Conservation (phyloP, 331 rosid species). For the Erythrophleum ivorense region DNA sequence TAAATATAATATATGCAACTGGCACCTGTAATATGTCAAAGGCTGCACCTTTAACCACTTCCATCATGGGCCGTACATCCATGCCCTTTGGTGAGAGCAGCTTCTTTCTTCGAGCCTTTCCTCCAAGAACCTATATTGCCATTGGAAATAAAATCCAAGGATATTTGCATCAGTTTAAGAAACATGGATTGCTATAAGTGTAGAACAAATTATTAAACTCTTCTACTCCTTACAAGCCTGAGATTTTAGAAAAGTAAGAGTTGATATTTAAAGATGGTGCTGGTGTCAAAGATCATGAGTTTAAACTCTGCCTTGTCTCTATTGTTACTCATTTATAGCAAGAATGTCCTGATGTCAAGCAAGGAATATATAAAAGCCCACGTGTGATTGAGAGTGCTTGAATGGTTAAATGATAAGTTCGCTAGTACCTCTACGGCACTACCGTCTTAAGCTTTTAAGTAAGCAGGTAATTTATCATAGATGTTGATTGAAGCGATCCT, state of each 20-base stretch:
- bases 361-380: constrained; percentile 24
- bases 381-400: not conserved
- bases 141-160: constrained; percentile 13
- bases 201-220: constrained; percentile 12
- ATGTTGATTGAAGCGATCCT: constrained; percentile 20
- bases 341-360: not conserved
- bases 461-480: constrained; percentile 10
- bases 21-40: constrained; percentile 90
- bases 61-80: constrained; percentile 99
- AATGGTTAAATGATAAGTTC: not conserved
- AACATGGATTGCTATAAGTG: not conserved
- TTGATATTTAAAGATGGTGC: not conserved
- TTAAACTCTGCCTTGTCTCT: constrained; percentile 8
- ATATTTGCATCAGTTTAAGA: constrained; percentile 17
- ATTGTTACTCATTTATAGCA: constrained; percentile 1
- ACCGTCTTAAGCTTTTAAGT: not conserved
- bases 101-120: constrained; percentile 87
- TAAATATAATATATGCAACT: constrained; percentile 22
- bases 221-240: not conserved
- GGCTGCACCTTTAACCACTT: constrained; percentile 96
- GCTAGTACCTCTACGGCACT: not conserved
- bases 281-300: not conserved
- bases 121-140: constrained; percentile 80
- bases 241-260: constrained; percentile 31
- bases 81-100: constrained; percentile 94